Evolutionary conservation across 2,329 filamentous ascomycete genomes (phyloP), one percentile per base, ranked within the genome.

Genomic region (Trichoderma koningiopsis): DNA sequence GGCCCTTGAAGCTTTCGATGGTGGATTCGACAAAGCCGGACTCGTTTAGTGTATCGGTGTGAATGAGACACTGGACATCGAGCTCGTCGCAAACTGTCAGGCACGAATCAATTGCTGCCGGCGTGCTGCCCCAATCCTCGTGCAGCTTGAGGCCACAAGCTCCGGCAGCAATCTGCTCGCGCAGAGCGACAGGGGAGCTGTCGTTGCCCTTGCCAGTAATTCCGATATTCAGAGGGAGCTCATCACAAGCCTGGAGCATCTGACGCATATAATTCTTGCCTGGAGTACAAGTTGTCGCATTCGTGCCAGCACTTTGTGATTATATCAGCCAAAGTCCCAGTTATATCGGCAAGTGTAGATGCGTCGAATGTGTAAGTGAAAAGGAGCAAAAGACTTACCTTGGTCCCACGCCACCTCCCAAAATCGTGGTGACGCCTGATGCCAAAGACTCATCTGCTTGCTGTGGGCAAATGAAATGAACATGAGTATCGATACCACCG

Each of bases 131-230:
- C 95, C 95, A 98, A 80, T 98, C 95, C 81, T 98, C 95, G 79
- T 98, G 95, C 7, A 98, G 85, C 80, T 98, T 98, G 70, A 98
- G 86, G 8, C 95, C 95, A 74, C 93, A 95, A 0, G 91, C 94
- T 11, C 95, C 95, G 0, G 95, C 95, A 68, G 87, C 82, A 69
- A 92, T 86, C 80, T 97, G 93, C 73, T 97, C 92, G 60, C 89
- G 87, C 2, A 98, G 85, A 11, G 91, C 92, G 2, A 80, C 78
- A 0, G 88, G 86, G 13, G 87, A 87, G 73, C 90, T 89, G 79
- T 98, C 95, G 77, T 97, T 97, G 70, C 95, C 95, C 82, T 98
- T 98, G 53, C 92, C 93, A 0, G 94, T 97, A 76, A 98, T 92
- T 47, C 94, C 95, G 68, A 95, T 83, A 78, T 98, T 98, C 72